Evolutionary conservation across 2,329 filamentous ascomycete genomes (phyloP), one percentile per base, ranked within the genome.

Genomic region (Fusarium torulosum): DNA sequence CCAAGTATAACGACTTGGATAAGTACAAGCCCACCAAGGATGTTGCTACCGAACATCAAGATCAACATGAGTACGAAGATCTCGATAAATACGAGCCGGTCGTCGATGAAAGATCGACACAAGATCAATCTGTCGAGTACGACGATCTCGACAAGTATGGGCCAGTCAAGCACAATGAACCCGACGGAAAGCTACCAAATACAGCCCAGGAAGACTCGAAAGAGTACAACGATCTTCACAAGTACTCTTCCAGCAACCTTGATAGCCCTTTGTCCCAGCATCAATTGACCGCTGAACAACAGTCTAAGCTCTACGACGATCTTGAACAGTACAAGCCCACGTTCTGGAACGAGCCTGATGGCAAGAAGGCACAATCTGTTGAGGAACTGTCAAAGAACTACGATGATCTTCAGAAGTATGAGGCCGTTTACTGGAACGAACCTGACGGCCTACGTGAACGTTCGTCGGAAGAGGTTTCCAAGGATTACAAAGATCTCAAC

Each of bases 401-500:
- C 46, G 72, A 75, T 3, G 79, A 80, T 51, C 70, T 82, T 3
- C 55, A 73, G 35, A 72, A 74, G 17, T 81, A 81, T 53, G 72
- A 59, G 4, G 69, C 72, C 1, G 73, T 73, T 19, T 66, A 56
- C 15, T 77, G 74, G 71, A 76, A 75, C 29, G 76, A 77, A 40
- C 76, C 75, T 0, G 65, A 78, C 38, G 76, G 75, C 14, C 63
- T 76, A 19, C 70, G 73, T 11, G 66, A 76, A 27, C 55, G 56
- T n/a, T 75, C 75, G 4, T 41, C 74, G 1, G 75, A 78, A 46
- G 76, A 80, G 42, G 55, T 67, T n/a, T 78, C 77, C 17, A 79
- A 78, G 49, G 68, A 75, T 42, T 82, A 83, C 59, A 74, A 77
- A 15, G 82, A 84, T 37, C 72, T 84, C 7, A 72, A 77, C 19